Percentiles rank a stretch among this genome's conserved stretches.
phyloP scores from a whole-genome alignment of 768 basidiomycete genomes.

The Sporobolomyces pararoseus region DNA sequence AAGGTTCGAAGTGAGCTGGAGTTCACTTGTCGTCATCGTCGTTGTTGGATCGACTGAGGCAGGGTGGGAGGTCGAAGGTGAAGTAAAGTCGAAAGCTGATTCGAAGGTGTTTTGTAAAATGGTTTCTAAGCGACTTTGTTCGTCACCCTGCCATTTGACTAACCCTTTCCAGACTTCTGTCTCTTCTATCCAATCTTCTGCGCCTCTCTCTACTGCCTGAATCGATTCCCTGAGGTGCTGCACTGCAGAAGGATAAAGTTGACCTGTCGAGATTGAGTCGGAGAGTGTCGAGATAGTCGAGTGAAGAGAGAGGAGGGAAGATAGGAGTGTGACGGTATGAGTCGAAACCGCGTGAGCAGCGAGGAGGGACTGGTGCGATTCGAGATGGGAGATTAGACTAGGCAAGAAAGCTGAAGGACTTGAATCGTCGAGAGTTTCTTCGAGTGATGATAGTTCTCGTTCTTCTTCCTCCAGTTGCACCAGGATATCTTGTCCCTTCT shows the following conservation, averaged over 20 bases:
- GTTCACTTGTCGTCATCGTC: not conserved
- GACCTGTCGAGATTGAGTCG: conserved; percentile 19
- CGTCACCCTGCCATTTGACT: conserved; percentile 28
- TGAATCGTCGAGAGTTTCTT: conserved; percentile 10
- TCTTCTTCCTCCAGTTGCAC: conserved; percentile 7
- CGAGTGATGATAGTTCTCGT: conserved; percentile 16
- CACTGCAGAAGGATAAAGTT: conserved; percentile 21
- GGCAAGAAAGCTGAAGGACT: conserved; percentile 30
- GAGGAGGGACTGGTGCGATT: conserved; percentile 17
- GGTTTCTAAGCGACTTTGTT: conserved; percentile 25
- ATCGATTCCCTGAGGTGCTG: not conserved
- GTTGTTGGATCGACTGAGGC: not conserved
- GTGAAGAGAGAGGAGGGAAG: conserved; percentile 26
- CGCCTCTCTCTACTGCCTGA: conserved; percentile 19
- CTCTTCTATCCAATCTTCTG: conserved; percentile 32
- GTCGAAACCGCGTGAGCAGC: conserved; percentile 17
- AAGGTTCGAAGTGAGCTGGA: not conserved
- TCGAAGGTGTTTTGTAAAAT: conserved; percentile 28
- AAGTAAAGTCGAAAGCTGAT: conserved; percentile 22
- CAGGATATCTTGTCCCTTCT: conserved; percentile 1
- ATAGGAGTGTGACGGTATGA: conserved; percentile 15
- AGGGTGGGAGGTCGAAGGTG: not conserved
- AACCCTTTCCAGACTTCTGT: conserved; percentile 25
- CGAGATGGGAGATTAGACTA: conserved; percentile 15
- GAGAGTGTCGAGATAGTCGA: conserved; percentile 15